Conservation (phyloP, 2,329 filamentous ascomycete species). For the Colletotrichum salicis region DNA sequence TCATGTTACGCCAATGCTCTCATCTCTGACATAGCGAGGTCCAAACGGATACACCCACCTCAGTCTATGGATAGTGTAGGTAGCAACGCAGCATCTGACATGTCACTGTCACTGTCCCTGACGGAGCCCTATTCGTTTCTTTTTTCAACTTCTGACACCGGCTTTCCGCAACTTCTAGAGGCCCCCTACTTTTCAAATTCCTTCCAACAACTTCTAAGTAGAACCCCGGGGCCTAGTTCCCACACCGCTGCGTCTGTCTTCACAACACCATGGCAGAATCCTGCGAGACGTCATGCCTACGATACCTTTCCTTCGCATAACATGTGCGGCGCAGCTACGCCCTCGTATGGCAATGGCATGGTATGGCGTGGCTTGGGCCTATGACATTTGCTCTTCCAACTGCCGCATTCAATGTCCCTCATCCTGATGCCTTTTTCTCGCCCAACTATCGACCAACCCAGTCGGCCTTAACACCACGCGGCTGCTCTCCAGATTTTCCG, state of each 20-base stretch:
- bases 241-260: not conserved
- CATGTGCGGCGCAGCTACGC: constrained; percentile 22
- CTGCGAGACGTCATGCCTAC: not conserved
- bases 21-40: not conserved
- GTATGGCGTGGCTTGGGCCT: constrained; percentile 14
- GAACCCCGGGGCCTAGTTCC: not conserved
- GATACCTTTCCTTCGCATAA: constrained; percentile 9
- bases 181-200: not conserved
- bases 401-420: not conserved
- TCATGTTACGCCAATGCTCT: constrained; percentile 5
- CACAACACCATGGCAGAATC: not conserved
- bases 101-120: constrained; percentile 15
- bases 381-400: not conserved
- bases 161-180: constrained; percentile 18
- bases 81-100: constrained; percentile 25
- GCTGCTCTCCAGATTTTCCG: constrained; percentile 30
- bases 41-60: not conserved
- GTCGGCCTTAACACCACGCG: constrained; percentile 14
- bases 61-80: not conserved
- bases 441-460: not conserved
- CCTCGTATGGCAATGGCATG: constrained; percentile 18
- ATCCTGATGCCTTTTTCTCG: constrained; percentile 6
- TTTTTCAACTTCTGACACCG: constrained; percentile 28
- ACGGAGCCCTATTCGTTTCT: constrained; percentile 9
- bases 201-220: constrained; percentile 11